Conservation (phyloP, 176 grass and related monocot genomes). For the Metroxylon sagu region DNA sequence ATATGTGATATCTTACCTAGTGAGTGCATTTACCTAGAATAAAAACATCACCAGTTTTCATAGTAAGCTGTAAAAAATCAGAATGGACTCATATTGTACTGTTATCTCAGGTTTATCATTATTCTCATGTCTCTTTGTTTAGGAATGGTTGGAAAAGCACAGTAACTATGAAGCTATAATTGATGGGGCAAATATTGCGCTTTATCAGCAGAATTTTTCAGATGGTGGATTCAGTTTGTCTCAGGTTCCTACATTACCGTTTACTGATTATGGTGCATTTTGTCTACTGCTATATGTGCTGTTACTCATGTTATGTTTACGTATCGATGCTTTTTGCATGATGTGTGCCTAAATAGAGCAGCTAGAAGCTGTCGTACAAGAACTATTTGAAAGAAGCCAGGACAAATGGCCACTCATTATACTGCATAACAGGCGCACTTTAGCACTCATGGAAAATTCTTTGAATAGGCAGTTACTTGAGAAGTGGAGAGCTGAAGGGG, state of each 20-base stretch:
- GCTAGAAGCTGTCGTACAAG: conserved; percentile 68
- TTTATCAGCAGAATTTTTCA: conserved; percentile 94
- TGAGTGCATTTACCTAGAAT: no score
- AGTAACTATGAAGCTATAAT: conserved; percentile 55
- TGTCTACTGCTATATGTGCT: no score
- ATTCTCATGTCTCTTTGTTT: conserved; percentile 1
- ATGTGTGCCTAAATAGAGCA: conserved; percentile 61
- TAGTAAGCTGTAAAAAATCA: no score
- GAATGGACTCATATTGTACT: no score
- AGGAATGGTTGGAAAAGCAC: conserved; percentile 69
- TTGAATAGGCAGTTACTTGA: conserved; percentile 61
- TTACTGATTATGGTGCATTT: not conserved
- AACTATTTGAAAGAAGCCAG: conserved; percentile 38
- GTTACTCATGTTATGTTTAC: no score
- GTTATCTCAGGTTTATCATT: not conserved
- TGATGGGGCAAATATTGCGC: conserved; percentile 77
- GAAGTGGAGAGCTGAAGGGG: conserved; percentile 56
- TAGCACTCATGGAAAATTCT: conserved; percentile 62
- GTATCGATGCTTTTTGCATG: conserved; percentile 5
- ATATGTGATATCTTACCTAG: no score
- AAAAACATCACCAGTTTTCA: no score
- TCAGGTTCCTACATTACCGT: conserved; percentile 54
- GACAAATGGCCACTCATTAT: conserved; percentile 74
- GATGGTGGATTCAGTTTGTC: conserved; percentile 69
- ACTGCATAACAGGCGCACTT: conserved; percentile 61